phyloP scores from a whole-genome alignment of 257 asterid species.

The Lycium ferocissimum region DNA sequence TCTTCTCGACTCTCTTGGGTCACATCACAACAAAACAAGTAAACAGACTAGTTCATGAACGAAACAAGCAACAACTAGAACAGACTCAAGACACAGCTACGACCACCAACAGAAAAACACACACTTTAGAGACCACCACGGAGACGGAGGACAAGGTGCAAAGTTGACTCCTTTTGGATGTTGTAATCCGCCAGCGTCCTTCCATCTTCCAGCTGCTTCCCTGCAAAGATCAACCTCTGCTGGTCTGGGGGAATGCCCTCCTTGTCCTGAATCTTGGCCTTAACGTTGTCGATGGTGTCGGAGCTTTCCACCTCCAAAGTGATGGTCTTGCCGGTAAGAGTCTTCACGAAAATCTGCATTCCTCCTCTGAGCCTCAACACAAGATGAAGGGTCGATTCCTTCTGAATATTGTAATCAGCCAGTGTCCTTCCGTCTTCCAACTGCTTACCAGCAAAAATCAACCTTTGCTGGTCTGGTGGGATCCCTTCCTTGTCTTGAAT shows the following conservation, averaged over 20 bases:
- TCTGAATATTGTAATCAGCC: neutral
- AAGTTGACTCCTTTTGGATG: constrained; percentile 33
- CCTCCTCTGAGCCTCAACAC: constrained; percentile 20
- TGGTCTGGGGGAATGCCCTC: constrained; percentile 34
- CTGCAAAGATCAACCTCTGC: constrained; percentile 36
- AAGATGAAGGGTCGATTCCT: neutral
- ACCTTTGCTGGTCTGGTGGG: constrained; percentile 16
- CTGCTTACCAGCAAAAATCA: constrained; percentile 19
- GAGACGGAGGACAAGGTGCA: constrained; percentile 29
- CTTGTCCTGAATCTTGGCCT: constrained; percentile 36
- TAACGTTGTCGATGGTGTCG: constrained; percentile 30
- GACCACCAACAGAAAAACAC: neutral
- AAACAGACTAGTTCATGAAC: neutral
- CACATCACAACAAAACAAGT: neutral
- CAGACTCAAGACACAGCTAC: neutral
- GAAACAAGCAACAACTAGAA: neutral
- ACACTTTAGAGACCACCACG: constrained; percentile 13
- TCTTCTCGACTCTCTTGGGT: neutral
- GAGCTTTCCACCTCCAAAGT: constrained; percentile 36
- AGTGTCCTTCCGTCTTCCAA: neutral
- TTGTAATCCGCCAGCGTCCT: constrained; percentile 33
- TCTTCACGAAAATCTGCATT: constrained; percentile 36
- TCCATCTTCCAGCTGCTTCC: constrained; percentile 34
- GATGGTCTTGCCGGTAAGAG: constrained; percentile 34
- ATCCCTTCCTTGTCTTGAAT: constrained; percentile 7